Evolutionary conservation across 148 eudicot species (phyloP), one percentile per base, ranked within the genome.

Genomic region (Amaranthus hypochondriacus): DNA sequence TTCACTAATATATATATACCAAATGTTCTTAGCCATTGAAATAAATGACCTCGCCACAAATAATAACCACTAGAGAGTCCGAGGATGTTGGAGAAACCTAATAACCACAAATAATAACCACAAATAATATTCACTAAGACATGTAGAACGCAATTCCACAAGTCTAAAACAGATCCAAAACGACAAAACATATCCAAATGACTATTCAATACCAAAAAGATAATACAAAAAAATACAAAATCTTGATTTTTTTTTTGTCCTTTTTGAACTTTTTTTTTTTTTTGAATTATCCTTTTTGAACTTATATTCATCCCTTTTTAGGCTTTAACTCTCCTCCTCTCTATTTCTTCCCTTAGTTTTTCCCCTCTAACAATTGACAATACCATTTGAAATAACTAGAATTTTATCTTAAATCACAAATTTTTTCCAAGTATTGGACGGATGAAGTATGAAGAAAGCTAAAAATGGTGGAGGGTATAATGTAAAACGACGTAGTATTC

Each of bases 371-470:
- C 28, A 47, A 48, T 54, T 48, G 39, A 48, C 9, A 18, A 18
- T 49, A 2, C 9, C 9, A n/a, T 66, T 28, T 4, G 2, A 18
- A 43, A 63, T 10, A 11, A 63, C 7, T 12, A 63, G 42, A 0
- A 58, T 2, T 7, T 5, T n/a, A 21, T 5, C n/a, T n/a, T 6
- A 48, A 48, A 48, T 46, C 14, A 12, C 51, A 65, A 8, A n/a
- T 47, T 44, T 7, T 60, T 12, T 1, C 46, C 21, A 28, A 28
- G 21, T 65, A n/a, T 67, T 70, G 12, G 62, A 73, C 71, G 75
- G 71, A 76, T 77, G 80, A 78, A 82, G 74, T 66, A 86, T 86
- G 89, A 86, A 82, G 81, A 84, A 62, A 66, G 64, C 50, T 76
- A 73, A 78, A 21, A 58, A 52, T 56, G 64, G 64, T 65, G 64